These are phyloP conservation scores for Helianthus tuberosus DNA, from an alignment of 129 eudicot species.

Conservation along the genomic window DNA sequence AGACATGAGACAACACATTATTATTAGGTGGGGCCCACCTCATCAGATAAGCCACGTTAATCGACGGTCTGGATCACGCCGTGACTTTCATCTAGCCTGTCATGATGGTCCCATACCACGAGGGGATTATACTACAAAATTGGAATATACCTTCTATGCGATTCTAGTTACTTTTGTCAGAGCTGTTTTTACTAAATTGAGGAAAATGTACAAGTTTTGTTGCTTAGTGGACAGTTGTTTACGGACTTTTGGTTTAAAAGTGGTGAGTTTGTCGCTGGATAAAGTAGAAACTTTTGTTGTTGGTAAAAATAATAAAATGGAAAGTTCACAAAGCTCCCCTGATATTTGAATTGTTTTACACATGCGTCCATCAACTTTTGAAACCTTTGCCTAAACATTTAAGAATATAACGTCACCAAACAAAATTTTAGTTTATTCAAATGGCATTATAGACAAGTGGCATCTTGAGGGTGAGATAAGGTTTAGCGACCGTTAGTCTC, in stretches of 20 bases:
- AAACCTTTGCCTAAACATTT: not conserved
- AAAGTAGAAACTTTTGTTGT: not conserved
- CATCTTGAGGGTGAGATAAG: too few relatives aligned
- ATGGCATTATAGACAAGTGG: too few relatives aligned
- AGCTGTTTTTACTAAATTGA: not conserved
- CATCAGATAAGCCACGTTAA: slow-evolving; percentile 12
- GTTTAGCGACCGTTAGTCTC: too few relatives aligned
- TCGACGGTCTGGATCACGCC: slow-evolving; percentile 21
- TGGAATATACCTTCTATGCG: slow-evolving; percentile 22
- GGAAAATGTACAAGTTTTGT: not conserved
- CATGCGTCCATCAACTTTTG: not conserved
- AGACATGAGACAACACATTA: slow-evolving; percentile 3
- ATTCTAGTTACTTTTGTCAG: slow-evolving; percentile 3
- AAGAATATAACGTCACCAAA: not conserved
- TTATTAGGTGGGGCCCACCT: slow-evolving; percentile 12
- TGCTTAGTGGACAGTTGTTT: too few relatives aligned
- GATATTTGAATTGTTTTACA: not conserved
- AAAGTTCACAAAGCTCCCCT: slow-evolving; percentile 3
- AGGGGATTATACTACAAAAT: slow-evolving; percentile 27
- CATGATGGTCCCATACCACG: slow-evolving; percentile 25
- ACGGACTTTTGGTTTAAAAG: not conserved
- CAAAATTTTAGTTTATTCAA: too few relatives aligned
- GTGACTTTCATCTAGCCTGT: slow-evolving; percentile 20
- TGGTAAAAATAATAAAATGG: not conserved
- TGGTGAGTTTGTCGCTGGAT: not conserved